Percentiles rank a stretch among this genome's conserved stretches.
Evolutionary conservation across 2,329 filamentous ascomycete genomes (phyloP).

Genomic region (Aspergillus sergii): DNA sequence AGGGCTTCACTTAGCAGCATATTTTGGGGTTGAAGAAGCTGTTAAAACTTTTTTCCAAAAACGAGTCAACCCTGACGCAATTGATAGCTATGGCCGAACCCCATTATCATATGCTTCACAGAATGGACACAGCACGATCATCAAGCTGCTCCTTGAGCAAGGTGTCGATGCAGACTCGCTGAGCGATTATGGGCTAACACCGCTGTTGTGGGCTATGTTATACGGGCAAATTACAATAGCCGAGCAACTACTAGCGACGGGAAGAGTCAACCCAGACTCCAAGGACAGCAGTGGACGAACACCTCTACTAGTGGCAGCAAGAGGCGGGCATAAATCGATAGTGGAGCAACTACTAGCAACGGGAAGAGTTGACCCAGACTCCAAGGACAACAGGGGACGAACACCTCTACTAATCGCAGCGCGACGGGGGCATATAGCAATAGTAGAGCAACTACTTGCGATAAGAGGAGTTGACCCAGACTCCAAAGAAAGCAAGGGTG

Average conservation of each 20-base stretch:
- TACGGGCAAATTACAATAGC: too few species aligned
- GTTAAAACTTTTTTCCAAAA: background rate
- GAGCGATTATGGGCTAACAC: too few species aligned
- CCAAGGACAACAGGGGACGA: too few species aligned
- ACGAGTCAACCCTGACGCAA: background rate
- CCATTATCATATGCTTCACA: background rate
- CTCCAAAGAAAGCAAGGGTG: background rate
- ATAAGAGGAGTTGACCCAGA: background rate
- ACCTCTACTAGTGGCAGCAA: too few species aligned
- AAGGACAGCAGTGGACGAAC: background rate
- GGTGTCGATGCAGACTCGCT: background rate
- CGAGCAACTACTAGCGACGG: too few species aligned
- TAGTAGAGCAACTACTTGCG: too few species aligned
- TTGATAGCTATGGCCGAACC: background rate
- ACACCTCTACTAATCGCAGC: too few species aligned
- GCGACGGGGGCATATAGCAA: too few species aligned
- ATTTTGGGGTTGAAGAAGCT: conserved; percentile 4
- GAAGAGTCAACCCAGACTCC: background rate
- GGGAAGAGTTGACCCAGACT: too few species aligned
- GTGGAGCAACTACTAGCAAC: too few species aligned
- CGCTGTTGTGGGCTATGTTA: too few species aligned
- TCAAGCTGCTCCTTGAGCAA: background rate
- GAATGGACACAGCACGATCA: background rate
- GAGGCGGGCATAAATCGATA: too few species aligned
- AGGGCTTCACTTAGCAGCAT: conserved; percentile 10